These are phyloP conservation scores for Huntiella decipiens DNA, from an alignment of 2,329 filamentous ascomycete genomes.

Conservation along the genomic window DNA sequence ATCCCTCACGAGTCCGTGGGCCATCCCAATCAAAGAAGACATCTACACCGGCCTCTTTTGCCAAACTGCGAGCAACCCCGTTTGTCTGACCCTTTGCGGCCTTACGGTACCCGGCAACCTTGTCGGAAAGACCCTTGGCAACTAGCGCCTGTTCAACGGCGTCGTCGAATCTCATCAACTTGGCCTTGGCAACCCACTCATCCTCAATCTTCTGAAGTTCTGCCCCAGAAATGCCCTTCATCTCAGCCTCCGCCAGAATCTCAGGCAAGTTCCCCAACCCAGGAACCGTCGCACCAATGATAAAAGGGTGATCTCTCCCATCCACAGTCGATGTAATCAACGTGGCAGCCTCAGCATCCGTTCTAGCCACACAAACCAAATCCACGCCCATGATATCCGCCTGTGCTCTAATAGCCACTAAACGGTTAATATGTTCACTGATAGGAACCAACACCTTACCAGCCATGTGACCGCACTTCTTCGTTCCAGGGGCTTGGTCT, in stretches of 20 bases:
- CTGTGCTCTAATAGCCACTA: constrained; percentile 91
- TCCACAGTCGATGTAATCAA: constrained; percentile 95
- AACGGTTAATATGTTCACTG: constrained; percentile 91
- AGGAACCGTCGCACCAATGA: constrained; percentile 76
- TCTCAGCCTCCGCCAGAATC: constrained; percentile 75
- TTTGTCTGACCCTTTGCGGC: constrained; percentile 70
- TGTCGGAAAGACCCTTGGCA: constrained; percentile 37
- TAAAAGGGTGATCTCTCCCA: constrained; percentile 84
- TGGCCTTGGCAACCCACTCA: constrained; percentile 59
- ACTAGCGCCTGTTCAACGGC: constrained; percentile 72
- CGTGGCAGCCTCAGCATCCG: constrained; percentile 92
- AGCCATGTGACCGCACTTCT: constrained; percentile 99
- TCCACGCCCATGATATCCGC: constrained; percentile 95
- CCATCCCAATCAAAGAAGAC: constrained; percentile 90
- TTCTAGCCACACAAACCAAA: constrained; percentile 78
- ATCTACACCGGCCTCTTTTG: constrained; percentile 52
- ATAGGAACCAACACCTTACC: constrained; percentile 95
- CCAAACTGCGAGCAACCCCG: constrained; percentile 60
- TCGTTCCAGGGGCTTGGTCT: constrained; percentile 92
- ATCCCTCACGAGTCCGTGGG: constrained; percentile 85
- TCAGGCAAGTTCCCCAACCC: constrained; percentile 69
- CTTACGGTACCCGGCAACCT: constrained; percentile 45
- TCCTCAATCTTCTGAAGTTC: constrained; percentile 87
- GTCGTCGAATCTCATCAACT: constrained; percentile 76
- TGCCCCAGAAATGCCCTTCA: constrained; percentile 57